Evolutionary conservation across 768 basidiomycete genomes (phyloP).

Genomic region (Podaxis carcinomalis): DNA sequence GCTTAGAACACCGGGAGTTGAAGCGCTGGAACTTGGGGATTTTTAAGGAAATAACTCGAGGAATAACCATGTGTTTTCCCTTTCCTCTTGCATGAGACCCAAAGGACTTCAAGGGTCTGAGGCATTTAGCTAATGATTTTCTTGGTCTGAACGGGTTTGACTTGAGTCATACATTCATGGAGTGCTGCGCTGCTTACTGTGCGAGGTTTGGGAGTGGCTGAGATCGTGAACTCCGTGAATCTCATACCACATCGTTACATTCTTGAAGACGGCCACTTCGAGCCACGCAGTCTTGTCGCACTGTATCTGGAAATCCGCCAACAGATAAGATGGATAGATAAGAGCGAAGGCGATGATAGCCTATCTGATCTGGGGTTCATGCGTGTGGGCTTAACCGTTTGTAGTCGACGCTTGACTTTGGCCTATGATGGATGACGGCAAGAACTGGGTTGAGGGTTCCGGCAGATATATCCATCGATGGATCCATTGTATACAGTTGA

Average conservation of each 20-base stretch:
- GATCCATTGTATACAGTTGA: neutral
- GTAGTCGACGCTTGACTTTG: neutral
- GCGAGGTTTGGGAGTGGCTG: neutral
- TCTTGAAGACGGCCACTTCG: neutral
- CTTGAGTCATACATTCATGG: neutral
- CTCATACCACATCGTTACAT: neutral
- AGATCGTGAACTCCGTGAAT: neutral
- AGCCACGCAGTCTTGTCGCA: neutral
- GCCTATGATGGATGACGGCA: neutral
- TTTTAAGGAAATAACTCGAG: neutral
- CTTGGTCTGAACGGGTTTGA: neutral
- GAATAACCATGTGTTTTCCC: neutral
- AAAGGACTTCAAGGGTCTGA: neutral
- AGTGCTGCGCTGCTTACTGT: neutral
- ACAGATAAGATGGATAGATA: conserved; percentile 8
- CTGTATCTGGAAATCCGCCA: neutral
- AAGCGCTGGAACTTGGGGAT: neutral
- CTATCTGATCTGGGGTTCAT: neutral
- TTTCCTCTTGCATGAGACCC: neutral
- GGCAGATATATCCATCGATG: conserved; percentile 3
- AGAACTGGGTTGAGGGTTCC: conserved; percentile 4
- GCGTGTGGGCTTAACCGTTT: neutral
- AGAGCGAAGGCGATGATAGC: neutral
- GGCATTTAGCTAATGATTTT: too few relatives aligned
- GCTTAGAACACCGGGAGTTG: neutral